Conservation (phyloP, 2,329 filamentous ascomycete genomes). For the Pseudocercospora macadamiae region DNA sequence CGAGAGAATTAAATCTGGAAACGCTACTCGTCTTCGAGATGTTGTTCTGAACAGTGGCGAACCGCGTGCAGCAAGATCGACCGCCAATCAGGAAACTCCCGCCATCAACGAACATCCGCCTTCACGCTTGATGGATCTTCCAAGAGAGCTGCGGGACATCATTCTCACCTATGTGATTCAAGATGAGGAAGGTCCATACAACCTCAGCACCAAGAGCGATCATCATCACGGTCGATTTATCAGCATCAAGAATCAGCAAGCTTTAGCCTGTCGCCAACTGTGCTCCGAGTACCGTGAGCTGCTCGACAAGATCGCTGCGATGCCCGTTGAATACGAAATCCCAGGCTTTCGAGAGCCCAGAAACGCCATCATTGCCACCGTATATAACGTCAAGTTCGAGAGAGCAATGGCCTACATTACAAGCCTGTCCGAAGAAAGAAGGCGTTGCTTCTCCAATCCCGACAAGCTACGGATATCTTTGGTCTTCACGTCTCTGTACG, state of each 20-base stretch:
- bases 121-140: constrained; percentile 11
- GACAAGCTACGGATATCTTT: neutral
- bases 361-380: neutral
- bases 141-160: constrained; percentile 18
- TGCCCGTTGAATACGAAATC: neutral
- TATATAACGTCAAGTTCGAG: neutral
- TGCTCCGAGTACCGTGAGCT: neutral
- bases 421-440: neutral
- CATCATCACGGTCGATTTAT: neutral
- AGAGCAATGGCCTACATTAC: neutral
- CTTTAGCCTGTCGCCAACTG: neutral
- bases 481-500: neutral
- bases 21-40: no score
- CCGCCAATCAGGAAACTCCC: no score
- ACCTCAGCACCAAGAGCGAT: neutral
- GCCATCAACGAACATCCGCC: neutral
- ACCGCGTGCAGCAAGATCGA: neutral
- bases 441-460: neutral
- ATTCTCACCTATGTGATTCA: neutral
- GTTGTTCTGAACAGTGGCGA: neutral
- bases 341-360: neutral
- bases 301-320: neutral
- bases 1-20: neutral
- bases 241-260: neutral
- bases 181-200: neutral